Evolutionary conservation across 73 alveolate genomes (phyloP).

Genomic region (Blepharisma japonicum): DNA sequence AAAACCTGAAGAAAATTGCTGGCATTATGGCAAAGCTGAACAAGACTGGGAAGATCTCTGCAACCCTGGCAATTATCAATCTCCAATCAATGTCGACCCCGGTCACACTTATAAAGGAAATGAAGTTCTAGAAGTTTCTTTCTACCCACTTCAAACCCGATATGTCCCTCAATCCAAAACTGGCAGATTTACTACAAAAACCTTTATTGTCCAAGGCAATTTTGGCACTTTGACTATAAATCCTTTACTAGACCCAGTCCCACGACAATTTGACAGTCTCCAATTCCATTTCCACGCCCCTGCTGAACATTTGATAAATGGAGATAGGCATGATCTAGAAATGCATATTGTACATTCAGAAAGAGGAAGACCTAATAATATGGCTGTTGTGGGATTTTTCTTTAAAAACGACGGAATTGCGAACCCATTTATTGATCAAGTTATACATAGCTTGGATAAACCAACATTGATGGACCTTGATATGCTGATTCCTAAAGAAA

Average conservation of each 20-base stretch:
- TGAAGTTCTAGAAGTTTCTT: neutral
- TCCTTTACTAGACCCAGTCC: neutral
- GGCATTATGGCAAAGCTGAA: constrained; percentile 10
- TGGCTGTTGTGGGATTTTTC: constrained; percentile 49
- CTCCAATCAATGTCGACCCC: constrained; percentile 2
- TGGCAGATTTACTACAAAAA: neutral
- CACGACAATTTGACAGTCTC: neutral
- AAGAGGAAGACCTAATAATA: neutral
- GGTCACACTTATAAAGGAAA: neutral
- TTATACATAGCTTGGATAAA: constrained; percentile 30
- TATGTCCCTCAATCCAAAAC: neutral
- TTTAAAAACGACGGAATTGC: constrained; percentile 41
- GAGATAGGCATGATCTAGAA: constrained; percentile 9
- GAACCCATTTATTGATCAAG: constrained; percentile 35
- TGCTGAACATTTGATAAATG: constrained; percentile 19
- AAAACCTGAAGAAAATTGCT: neutral
- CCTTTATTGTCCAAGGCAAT: neutral
- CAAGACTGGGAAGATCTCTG: constrained; percentile 4
- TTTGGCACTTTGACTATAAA: neutral
- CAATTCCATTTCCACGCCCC: constrained; percentile 11
- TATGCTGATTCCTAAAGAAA: constrained; percentile 34
- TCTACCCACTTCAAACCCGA: neutral
- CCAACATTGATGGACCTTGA: constrained; percentile 38
- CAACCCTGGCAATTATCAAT: constrained; percentile 11
- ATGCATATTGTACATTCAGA: constrained; percentile 19